Conservation (phyloP, 306 rosid species). For the Pyrus pyrifolia region DNA sequence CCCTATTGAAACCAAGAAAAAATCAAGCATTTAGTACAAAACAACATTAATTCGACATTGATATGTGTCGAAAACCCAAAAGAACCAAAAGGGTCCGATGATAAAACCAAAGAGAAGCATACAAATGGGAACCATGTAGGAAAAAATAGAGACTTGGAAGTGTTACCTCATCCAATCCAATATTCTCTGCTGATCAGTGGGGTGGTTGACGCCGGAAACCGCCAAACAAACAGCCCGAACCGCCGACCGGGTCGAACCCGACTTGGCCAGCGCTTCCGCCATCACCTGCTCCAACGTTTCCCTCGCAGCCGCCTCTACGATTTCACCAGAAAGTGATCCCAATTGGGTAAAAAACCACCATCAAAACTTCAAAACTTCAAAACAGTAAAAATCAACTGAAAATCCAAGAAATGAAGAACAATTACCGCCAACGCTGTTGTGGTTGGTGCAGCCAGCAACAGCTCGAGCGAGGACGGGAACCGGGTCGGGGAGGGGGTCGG, state of each 20-base stretch:
- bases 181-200: conserved; percentile 76
- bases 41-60: neutral
- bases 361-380: neutral
- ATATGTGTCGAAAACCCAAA: neutral
- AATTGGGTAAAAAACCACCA: neutral
- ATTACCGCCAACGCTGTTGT: conserved; percentile 87
- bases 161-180: conserved; percentile 72
- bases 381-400: neutral
- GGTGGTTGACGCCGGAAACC: conserved; percentile 89
- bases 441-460: conserved; percentile 91
- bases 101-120: neutral
- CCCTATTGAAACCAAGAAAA: conserved; percentile 43
- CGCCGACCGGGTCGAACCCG: conserved; percentile 68
- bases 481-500: conserved; percentile 45
- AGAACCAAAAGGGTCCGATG: neutral
- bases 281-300: conserved; percentile 84
- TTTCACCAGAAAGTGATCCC: neutral
- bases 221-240: conserved; percentile 94
- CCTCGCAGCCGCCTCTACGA: conserved; percentile 76
- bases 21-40: neutral
- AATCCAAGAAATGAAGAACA: neutral
- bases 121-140: neutral
- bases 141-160: neutral
- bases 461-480: conserved; percentile 71
- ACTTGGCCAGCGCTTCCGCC: conserved; percentile 73